Conservation (phyloP, 2,329 filamentous ascomycete species). For the Botrytis byssoidea region DNA sequence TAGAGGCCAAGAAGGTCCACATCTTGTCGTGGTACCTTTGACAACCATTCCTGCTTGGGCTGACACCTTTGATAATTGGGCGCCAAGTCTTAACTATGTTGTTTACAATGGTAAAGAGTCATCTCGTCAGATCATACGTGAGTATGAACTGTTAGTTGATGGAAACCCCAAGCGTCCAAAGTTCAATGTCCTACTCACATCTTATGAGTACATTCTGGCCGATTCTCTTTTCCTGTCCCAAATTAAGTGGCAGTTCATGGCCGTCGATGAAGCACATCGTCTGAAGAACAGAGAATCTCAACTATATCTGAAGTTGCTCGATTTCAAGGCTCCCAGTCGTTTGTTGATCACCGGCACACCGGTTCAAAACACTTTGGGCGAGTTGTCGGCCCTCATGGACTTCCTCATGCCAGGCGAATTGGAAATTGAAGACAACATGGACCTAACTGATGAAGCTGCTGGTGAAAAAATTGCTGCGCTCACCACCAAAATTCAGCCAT, state of each 20-base stretch:
- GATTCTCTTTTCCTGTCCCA: slow-evolving; percentile 81
- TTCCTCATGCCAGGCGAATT: slow-evolving; percentile 96
- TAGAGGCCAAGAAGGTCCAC: slow-evolving; percentile 86
- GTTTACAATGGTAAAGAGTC: slow-evolving; percentile 91
- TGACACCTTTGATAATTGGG: slow-evolving; percentile 95
- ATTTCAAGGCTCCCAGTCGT: slow-evolving; percentile 84
- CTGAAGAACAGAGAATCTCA: slow-evolving; percentile 96
- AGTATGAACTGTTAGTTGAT: slow-evolving; percentile 85
- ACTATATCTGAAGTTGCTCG: slow-evolving; percentile 79
- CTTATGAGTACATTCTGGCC: slow-evolving; percentile 91
- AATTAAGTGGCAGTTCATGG: slow-evolving; percentile 97
- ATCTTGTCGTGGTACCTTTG: slow-evolving; percentile 93
- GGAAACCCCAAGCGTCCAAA: slow-evolving; percentile 86
- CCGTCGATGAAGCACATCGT: slow-evolving; percentile 94
- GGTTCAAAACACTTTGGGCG: slow-evolving; percentile 93
- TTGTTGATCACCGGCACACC: slow-evolving; percentile 95
- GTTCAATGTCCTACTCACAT: slow-evolving; percentile 97
- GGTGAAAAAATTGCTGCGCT: slow-evolving; percentile 84
- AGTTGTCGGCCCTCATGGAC: slow-evolving; percentile 88
- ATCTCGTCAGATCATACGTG: slow-evolving; percentile 81
- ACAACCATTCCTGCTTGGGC: slow-evolving; percentile 98
- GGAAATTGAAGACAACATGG: slow-evolving; percentile 86
- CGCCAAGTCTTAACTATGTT: slow-evolving; percentile 94
- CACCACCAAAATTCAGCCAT: slow-evolving; percentile 84
- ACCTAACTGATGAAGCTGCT: slow-evolving; percentile 76